A percentile compares a stretch with the other conserved stretches of the same genome.
These are phyloP conservation scores for Irpex sp. DNA, from an alignment of 1,284 basidiomycete genomes.

Conservation along the genomic window DNA sequence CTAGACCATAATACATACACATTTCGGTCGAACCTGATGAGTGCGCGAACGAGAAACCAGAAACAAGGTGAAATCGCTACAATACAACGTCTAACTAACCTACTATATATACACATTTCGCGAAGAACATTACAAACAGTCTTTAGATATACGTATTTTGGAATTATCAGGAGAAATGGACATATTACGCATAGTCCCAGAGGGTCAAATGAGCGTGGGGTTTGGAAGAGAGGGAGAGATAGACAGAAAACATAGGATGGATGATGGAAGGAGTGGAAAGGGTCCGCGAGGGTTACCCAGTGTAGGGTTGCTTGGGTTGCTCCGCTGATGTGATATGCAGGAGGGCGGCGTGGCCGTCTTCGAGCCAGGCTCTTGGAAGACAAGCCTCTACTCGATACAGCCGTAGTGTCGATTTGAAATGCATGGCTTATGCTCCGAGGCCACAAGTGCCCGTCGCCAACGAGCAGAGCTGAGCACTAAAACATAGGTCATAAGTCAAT, in stretches of 20 bases:
- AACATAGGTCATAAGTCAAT: too few relatives aligned
- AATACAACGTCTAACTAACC: neutral
- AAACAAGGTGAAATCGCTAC: neutral
- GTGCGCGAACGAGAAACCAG: too few relatives aligned
- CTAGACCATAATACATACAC: too few relatives aligned
- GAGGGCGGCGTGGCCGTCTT: too few relatives aligned
- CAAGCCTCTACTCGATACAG: too few relatives aligned
- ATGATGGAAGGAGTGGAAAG: neutral
- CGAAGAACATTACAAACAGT: neutral
- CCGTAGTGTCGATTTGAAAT: too few relatives aligned
- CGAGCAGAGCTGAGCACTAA: too few relatives aligned
- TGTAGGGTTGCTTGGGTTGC: neutral
- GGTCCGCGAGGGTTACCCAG: neutral
- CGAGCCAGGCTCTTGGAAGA: too few relatives aligned
- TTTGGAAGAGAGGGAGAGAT: neutral
- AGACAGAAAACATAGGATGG: neutral
- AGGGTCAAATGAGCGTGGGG: neutral
- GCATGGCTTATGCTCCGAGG: too few relatives aligned
- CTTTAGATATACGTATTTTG: neutral
- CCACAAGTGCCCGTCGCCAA: too few relatives aligned
- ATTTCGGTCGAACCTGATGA: too few relatives aligned
- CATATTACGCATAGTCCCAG: neutral
- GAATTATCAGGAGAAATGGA: neutral
- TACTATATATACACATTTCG: neutral
- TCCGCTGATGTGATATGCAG: too few relatives aligned